Evolutionary conservation across 2,329 filamentous ascomycete species (phyloP).

Genomic region (Phyllosticta capitalensis): DNA sequence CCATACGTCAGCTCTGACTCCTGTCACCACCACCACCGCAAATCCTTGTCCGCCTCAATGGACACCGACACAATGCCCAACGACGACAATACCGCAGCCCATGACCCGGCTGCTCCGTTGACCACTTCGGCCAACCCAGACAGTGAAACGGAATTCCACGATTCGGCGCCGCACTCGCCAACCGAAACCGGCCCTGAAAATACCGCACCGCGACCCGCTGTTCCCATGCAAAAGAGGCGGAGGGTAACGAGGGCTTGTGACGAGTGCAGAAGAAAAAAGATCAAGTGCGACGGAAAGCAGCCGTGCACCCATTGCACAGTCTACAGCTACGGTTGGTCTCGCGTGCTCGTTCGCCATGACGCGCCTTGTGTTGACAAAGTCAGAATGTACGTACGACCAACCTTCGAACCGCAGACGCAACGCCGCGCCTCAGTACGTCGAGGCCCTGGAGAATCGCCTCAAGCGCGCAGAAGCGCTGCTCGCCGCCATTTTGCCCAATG

Average conservation of each 20-base stretch:
- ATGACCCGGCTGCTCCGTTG: not conserved
- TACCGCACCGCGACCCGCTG: not conserved
- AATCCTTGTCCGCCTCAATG: slow-evolving; percentile 2
- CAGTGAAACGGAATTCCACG: slow-evolving; percentile 1
- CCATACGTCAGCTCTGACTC: slow-evolving; percentile 2
- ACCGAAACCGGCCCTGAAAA: not conserved
- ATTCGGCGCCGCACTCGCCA: slow-evolving; percentile 1
- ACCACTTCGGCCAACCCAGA: slow-evolving; percentile 1
- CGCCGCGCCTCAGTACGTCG: slow-evolving; percentile 85
- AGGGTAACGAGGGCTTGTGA: slow-evolving; percentile 37
- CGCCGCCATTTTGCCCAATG: slow-evolving; percentile 68
- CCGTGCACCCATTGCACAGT: slow-evolving; percentile 83
- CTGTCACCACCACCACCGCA: not conserved
- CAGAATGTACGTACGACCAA: slow-evolving; percentile 93
- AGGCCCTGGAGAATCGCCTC: slow-evolving; percentile 72
- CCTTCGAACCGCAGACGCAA: slow-evolving; percentile 86
- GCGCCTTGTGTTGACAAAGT: slow-evolving; percentile 1
- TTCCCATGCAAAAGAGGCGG: slow-evolving; percentile 24
- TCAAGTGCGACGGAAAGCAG: slow-evolving; percentile 47
- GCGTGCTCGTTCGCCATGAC: not conserved
- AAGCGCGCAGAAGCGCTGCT: slow-evolving; percentile 75
- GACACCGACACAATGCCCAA: slow-evolving; percentile 6
- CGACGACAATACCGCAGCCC: slow-evolving; percentile 3
- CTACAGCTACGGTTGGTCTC: slow-evolving; percentile 77
- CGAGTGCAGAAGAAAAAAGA: slow-evolving; percentile 40